Evolutionary conservation across 1,284 basidiomycete genomes (phyloP), one percentile per base, ranked within the genome.

Genomic region (Cryptococcus sp.): DNA sequence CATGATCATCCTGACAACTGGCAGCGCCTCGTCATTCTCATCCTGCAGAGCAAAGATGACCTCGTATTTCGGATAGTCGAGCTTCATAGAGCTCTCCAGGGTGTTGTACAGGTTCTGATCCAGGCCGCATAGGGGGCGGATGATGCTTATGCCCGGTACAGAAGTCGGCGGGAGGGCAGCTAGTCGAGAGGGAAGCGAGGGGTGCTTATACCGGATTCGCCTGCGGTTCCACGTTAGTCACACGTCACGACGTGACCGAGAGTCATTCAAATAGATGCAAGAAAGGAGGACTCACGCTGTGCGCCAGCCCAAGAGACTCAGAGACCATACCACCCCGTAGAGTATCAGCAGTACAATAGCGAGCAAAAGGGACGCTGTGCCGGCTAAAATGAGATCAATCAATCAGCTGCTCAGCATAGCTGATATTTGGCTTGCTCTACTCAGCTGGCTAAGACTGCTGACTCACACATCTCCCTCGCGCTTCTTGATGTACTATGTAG

Each of bases 41-140:
- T 90, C 85, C 39, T 90, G 91, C 13, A 96, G 86, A 39, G 89
- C 91, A 60, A 94, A 87, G 49, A 96, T 81, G 54, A 97, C 85
- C 76, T 96, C 93, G 70, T 87, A 93, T 62, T 88, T 88, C 0
- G 89, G 85, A 74, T 95, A 95, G 64, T 93, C 88, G 71, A 95
- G 91, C 35, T 81, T 82, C 80, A 96, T 94, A 0, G 90, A 89
- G 5, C 91, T 91, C 77, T 94, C 91, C 47, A 97, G 81, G 73
- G 95, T 95, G 79, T 93, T 91, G 77, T 90, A 94, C 22, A 97
- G 83, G 74, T 96, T 96, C 61, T 88, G 86, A 77, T 97, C 93
- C 41, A 97, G 82, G 10, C 93, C 94, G 76, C 93, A 93, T 46
- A 97, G 82, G 13, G 93, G 93, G 51, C 93, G 86, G 56, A 97